Evolutionary conservation across 2,329 filamentous ascomycete species (phyloP), one percentile per base, ranked within the genome.

Genomic region (Orbilia brochopaga): DNA sequence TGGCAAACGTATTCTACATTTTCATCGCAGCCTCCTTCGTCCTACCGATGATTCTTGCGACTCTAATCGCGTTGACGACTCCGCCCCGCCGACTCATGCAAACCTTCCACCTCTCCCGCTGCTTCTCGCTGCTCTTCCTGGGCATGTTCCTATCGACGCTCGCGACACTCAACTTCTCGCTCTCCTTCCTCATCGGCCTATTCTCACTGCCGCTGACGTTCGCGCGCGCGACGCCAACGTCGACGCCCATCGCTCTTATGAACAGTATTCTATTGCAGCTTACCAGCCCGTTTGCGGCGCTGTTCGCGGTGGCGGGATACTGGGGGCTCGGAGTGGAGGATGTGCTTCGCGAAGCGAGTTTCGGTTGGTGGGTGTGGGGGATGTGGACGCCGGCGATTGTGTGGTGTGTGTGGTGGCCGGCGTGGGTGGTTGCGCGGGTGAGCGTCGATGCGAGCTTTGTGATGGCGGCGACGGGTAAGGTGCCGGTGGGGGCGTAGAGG

Each of bases 381-480:
- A 86, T 94, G 84, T 95, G 92, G 82, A 95, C 92, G 1, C 88
- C 90, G 69, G 87, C 96, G 17, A 86, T 95, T 10, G 85, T 96
- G n/a, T 96, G 92, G 90, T 90, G 91, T 78, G 87, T 96, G 48
- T 97, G 92, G 92, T 94, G 91, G 89, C 92, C 92, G 0, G 91
- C 91, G 6, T 97, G 92, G 92, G 79, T 94, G 40, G 85, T 87
- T 5, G 90, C 61, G 17, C 67, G 74, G 42, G 63, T 76, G 2
- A 63, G 73, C 46, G 74, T 74, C 3, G 69, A 66, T 55, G 58
- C 63, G 15, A 67, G 69, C 57, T 59, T 73, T 56, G 67, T 64
- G 42, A 72, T 72, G 79, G 84, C 80, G 72, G 84, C 85, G 75
- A 82, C 85, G 23, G 74, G 64, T 23, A 78, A 78, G 59, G 19